A percentile compares a stretch with the other conserved stretches of the same genome.
These are phyloP conservation scores for Taphrina populina DNA, from an alignment of 1,139 yeast species.

Conservation along the genomic window DNA sequence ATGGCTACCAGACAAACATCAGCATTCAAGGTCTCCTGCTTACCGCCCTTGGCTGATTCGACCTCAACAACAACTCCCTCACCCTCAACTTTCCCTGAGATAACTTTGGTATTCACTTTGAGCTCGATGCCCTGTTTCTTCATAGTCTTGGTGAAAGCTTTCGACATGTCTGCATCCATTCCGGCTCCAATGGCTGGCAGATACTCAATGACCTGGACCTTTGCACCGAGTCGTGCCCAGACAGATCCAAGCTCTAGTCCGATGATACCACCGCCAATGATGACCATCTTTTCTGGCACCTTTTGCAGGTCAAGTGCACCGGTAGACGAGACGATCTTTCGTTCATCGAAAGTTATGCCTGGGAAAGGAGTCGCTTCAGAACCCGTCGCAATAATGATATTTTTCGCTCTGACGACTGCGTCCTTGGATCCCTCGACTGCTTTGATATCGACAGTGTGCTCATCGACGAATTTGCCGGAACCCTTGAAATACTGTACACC, in stretches of 20 bases:
- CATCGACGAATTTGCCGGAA: conserved; percentile 81
- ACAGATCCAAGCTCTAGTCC: conserved; percentile 99
- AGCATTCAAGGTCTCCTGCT: conserved; percentile 74
- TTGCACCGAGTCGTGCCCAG: conserved; percentile 90
- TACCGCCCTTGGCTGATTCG: conserved; percentile 85
- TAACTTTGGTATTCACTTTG: conserved; percentile 88
- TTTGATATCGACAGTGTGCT: conserved; percentile 70
- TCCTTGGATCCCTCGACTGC: conserved; percentile 84
- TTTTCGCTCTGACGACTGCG: conserved; percentile 68
- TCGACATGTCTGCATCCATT: conserved; percentile 95
- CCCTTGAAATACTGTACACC: conserved; percentile 95
- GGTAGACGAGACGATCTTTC: conserved; percentile 93
- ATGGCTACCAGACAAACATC: conserved; percentile 95
- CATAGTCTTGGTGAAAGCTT: conserved; percentile 81
- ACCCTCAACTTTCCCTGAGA: conserved; percentile 82
- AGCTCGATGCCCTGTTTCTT: conserved; percentile 93
- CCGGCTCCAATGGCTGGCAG: conserved; percentile 82
- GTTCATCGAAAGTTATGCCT: conserved; percentile 93
- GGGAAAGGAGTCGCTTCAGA: conserved; percentile 99
- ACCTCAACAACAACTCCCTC: conserved; percentile 82
- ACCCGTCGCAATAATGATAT: conserved; percentile 95
- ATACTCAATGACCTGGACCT: conserved; percentile 93
- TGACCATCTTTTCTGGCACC: conserved; percentile 84
- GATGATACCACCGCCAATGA: conserved; percentile 99
- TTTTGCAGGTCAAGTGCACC: conserved; percentile 84